Percentiles rank a stretch among this genome's conserved stretches.
Evolutionary conservation across 31 red algal genomes (phyloP).

Genomic region (Odonthalia washingtoniensis): DNA sequence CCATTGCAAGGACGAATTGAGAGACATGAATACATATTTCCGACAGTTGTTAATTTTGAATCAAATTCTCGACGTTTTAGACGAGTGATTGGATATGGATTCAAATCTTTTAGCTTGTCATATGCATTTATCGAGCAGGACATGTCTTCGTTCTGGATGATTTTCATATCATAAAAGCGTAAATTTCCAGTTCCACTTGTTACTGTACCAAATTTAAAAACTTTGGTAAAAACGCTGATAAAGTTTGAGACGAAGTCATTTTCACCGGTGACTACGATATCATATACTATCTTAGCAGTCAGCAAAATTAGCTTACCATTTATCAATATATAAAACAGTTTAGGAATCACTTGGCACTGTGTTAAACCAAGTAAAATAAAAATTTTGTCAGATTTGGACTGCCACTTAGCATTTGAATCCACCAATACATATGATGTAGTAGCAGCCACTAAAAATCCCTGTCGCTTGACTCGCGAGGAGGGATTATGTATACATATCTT

Average conservation of each 20-base stretch:
- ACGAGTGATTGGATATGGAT: neutral
- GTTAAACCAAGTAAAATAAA: neutral
- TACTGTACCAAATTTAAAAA: too few relatives aligned
- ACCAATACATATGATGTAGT: neutral
- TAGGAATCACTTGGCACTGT: neutral
- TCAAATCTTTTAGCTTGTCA: neutral
- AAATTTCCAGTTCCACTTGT: neutral
- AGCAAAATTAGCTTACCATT: neutral
- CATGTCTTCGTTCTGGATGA: neutral
- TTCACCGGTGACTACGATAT: too few relatives aligned
- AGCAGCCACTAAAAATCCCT: neutral
- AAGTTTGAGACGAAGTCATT: too few relatives aligned
- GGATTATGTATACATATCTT: neutral
- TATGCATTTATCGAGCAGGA: neutral
- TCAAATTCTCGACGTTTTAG: neutral
- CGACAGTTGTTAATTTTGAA: neutral
- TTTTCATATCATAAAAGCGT: neutral
- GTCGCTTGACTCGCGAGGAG: neutral
- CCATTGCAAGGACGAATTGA: slow-evolving; percentile 14
- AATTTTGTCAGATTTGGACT: neutral
- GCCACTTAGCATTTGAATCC: neutral
- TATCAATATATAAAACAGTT: neutral
- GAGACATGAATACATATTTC: neutral
- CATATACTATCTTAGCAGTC: neutral
- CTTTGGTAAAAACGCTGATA: neutral